These are phyloP conservation scores for Podospora pseudoanserina DNA, from an alignment of 495 filamentous ascomycete genomes.

Conservation along the genomic window DNA sequence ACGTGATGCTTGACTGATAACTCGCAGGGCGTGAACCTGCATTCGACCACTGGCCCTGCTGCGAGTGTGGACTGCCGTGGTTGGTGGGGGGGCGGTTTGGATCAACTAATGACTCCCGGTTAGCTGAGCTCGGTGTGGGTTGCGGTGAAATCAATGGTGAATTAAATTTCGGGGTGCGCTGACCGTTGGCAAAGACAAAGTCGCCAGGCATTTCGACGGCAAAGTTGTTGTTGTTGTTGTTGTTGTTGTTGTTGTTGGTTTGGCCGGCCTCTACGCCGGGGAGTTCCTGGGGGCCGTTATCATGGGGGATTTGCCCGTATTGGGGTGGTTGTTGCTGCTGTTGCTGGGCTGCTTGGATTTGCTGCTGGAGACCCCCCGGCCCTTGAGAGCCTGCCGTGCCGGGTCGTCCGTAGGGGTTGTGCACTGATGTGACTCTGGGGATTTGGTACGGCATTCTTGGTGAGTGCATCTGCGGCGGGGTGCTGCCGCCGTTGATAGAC, in stretches of 20 bases:
- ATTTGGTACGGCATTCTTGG: conserved; percentile 42
- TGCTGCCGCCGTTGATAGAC: conserved; percentile 22
- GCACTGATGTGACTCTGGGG: conserved; percentile 34
- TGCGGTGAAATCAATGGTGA: conserved; percentile 17
- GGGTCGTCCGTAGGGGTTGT: conserved; percentile 20
- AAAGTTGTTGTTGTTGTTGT: conserved; percentile 17
- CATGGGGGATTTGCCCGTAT: conserved; percentile 9
- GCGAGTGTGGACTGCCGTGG: conserved; percentile 29
- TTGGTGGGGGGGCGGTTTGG: conserved; percentile 21
- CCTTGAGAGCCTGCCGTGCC: conserved; percentile 23
- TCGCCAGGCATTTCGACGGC: conserved; percentile 48
- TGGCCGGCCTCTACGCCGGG: conserved; percentile 14
- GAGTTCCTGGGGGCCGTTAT: conserved; percentile 25
- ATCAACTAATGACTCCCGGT: conserved; percentile 35
- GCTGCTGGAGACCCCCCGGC: conserved; percentile 1
- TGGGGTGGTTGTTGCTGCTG: not conserved
- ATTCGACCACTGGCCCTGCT: conserved; percentile 25
- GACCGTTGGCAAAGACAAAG: conserved; percentile 34
- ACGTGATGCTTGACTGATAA: conserved; percentile 30
- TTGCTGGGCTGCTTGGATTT: not conserved
- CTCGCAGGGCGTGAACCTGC: conserved; percentile 35
- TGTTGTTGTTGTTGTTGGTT: not conserved
- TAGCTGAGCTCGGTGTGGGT: conserved; percentile 4
- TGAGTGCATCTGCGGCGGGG: conserved; percentile 33
- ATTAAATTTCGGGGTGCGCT: conserved; percentile 14